phyloP scores from a whole-genome alignment of 257 asterid genomes.

The Agastache rugosa region DNA sequence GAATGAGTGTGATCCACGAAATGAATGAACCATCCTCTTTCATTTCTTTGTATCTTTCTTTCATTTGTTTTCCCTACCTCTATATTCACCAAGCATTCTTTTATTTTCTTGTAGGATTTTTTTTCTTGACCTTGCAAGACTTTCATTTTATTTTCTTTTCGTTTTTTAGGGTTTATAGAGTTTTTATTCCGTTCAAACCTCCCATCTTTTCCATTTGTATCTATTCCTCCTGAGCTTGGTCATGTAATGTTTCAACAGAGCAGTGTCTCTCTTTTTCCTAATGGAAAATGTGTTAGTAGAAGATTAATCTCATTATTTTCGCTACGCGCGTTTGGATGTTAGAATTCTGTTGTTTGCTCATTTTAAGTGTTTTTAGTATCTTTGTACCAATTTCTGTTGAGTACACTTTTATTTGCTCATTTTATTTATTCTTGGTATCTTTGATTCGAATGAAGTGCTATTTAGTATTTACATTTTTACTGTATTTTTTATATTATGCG shows the following conservation, averaged over 20 bases:
- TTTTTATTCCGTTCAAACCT: slow-evolving; percentile 38
- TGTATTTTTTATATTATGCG: background rate
- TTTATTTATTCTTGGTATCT: background rate
- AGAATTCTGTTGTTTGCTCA: background rate
- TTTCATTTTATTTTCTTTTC: background rate
- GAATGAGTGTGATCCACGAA: background rate
- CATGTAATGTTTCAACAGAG: background rate
- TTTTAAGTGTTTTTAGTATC: background rate
- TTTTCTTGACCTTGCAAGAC: slow-evolving; percentile 71
- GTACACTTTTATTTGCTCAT: background rate
- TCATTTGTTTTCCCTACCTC: too few relatives aligned
- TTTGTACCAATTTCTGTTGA: background rate
- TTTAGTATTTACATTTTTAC: background rate
- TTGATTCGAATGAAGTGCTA: background rate
- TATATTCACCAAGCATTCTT: too few relatives aligned
- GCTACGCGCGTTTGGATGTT: too few relatives aligned
- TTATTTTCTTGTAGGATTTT: background rate
- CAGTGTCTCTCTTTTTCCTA: background rate
- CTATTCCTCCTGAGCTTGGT: slow-evolving; percentile 62
- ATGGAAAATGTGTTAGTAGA: background rate
- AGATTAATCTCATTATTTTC: background rate
- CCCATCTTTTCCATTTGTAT: background rate
- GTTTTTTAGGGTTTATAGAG: background rate
- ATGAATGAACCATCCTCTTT: too few relatives aligned
- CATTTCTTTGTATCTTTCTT: too few relatives aligned